A percentile compares a stretch with the other conserved stretches of the same genome.
Conservation (phyloP, 2,329 filamentous ascomycete genomes). For the Botryotinia globosa region DNA sequence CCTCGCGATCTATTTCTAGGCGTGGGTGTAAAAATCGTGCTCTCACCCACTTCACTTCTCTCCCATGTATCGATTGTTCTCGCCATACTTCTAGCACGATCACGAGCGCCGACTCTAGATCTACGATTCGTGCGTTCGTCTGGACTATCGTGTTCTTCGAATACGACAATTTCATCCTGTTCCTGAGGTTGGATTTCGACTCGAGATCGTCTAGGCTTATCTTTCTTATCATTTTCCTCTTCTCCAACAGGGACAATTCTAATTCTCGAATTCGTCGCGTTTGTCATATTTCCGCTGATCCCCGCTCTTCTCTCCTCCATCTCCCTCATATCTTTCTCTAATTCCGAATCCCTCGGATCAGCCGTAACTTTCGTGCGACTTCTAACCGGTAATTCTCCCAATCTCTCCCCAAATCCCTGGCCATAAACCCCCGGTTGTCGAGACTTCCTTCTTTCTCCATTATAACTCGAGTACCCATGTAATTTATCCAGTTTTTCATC, state of each 20-base stretch:
- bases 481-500: constrained; percentile 12
- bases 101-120: neutral
- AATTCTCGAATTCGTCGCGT: constrained; percentile 8
- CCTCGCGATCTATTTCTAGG: neutral
- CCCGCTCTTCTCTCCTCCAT: constrained; percentile 7
- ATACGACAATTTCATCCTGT: constrained; percentile 7
- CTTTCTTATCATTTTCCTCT: neutral
- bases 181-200: constrained; percentile 2
- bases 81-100: constrained; percentile 1
- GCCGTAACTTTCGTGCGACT: neutral
- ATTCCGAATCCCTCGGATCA: constrained; percentile 1
- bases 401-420: neutral
- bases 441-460: constrained; percentile 11
- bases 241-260: constrained; percentile 1
- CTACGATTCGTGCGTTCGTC: constrained; percentile 1
- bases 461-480: constrained; percentile 3
- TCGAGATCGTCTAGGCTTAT: neutral
- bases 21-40: neutral
- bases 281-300: constrained; percentile 5
- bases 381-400: neutral
- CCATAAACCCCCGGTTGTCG: neutral
- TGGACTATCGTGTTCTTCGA: constrained; percentile 1
- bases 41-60: constrained; percentile 2
- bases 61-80: constrained; percentile 14
- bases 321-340: constrained; percentile 16